Evolutionary conservation across 345 rosid genomes (phyloP).

Genomic region (Moringa oleifera): DNA sequence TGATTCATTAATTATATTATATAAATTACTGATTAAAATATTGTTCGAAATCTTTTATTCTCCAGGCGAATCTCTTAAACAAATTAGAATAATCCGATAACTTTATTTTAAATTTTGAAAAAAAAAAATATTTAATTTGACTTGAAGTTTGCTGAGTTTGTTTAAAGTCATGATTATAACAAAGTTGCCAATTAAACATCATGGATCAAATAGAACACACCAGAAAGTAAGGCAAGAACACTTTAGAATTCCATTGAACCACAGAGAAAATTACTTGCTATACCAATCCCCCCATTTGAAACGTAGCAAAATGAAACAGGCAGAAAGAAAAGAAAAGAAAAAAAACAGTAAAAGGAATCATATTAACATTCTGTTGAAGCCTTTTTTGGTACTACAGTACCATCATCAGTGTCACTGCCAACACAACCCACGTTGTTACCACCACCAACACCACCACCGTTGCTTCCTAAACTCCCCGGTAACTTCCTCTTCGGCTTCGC

Average conservation of each 20-base stretch:
- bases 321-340: background rate
- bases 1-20: no score
- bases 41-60: no score
- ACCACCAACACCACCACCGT: constrained; percentile 14
- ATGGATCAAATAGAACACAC: constrained; percentile 12
- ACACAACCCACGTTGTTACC: constrained; percentile 22
- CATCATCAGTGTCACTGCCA: constrained; percentile 16
- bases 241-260: constrained; percentile 26
- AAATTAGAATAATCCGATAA: no score
- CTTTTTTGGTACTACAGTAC: constrained; percentile 30
- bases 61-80: no score
- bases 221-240: constrained; percentile 17
- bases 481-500: constrained; percentile 86
- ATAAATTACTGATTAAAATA: no score
- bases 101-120: no score
- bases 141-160: no score
- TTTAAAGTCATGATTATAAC: no score
- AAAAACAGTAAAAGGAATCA: background rate
- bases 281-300: constrained; percentile 51
- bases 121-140: no score
- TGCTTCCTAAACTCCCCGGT: constrained; percentile 22
- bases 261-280: constrained; percentile 24
- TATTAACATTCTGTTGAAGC: constrained; percentile 46
- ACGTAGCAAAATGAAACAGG: constrained; percentile 5
- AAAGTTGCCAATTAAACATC: no score